These are phyloP conservation scores for Linum trigynum DNA, from an alignment of 345 rosid genomes.

Conservation along the genomic window DNA sequence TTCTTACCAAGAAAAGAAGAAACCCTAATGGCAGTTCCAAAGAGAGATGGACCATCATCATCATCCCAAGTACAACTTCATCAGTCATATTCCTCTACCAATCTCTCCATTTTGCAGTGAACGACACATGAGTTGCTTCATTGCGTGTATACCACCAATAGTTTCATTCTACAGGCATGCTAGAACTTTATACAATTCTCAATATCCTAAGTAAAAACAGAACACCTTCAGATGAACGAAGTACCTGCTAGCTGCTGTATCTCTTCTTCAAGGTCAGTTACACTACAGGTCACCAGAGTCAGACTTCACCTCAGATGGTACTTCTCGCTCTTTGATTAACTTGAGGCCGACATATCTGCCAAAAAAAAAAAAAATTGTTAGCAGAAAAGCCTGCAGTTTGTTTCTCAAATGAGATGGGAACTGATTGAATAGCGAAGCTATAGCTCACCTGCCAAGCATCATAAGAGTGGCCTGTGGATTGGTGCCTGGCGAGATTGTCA, in stretches of 20 bases:
- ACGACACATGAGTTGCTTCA: too few relatives aligned
- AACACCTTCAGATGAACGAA: too few relatives aligned
- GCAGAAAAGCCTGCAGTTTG: not conserved
- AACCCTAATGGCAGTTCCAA: too few relatives aligned
- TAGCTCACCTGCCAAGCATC: constrained; percentile 93
- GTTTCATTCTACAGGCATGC: too few relatives aligned
- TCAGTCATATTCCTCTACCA: too few relatives aligned
- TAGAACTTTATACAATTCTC: too few relatives aligned
- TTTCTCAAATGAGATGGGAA: not conserved
- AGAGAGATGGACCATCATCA: too few relatives aligned
- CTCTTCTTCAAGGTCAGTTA: not conserved
- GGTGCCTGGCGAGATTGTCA: constrained; percentile 77
- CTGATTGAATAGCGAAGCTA: not conserved
- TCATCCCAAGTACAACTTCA: too few relatives aligned
- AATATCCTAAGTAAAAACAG: too few relatives aligned
- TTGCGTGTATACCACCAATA: too few relatives aligned
- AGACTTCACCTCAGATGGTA: not conserved
- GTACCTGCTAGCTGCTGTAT: not conserved
- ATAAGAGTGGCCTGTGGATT: constrained; percentile 94
- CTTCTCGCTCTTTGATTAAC: constrained; percentile 35
- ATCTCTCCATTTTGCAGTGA: too few relatives aligned
- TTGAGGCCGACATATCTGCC: constrained; percentile 51
- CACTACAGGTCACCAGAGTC: not conserved
- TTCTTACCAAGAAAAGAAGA: too few relatives aligned
- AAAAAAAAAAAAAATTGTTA: constrained; percentile 5